Evolutionary conservation across 805 yeast genomes (phyloP).

Genomic region (Candida piceae): DNA sequence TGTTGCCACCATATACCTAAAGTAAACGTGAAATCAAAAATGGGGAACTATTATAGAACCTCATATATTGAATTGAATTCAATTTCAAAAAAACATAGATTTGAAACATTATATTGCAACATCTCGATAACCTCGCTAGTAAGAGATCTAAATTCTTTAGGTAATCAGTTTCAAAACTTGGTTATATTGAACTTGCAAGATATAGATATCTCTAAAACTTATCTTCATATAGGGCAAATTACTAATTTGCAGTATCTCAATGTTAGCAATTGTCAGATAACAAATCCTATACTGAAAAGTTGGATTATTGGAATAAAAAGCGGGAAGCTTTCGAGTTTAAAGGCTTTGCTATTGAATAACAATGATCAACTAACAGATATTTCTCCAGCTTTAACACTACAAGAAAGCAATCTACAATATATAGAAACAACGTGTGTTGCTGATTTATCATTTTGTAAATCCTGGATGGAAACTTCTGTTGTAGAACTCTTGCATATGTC

Average conservation of each 20-base stretch:
- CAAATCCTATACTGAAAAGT: conserved; percentile 16
- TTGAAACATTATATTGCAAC: conserved; percentile 32
- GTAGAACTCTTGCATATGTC: conserved; percentile 2
- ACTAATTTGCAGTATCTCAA: conserved; percentile 17
- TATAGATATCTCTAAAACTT: conserved; percentile 5
- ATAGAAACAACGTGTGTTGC: conserved; percentile 6
- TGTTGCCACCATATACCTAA: conserved; percentile 14
- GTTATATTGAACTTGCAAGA: conserved; percentile 17
- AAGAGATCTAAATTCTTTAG: conserved; percentile 5
- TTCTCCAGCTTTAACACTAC: conserved; percentile 2
- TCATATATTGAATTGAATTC: conserved; percentile 13
- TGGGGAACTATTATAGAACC: conserved; percentile 18
- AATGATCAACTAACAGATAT: conserved; percentile 8
- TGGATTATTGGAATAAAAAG: conserved; percentile 24
- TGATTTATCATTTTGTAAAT: neutral
- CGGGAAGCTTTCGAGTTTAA: conserved; percentile 21
- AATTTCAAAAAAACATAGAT: conserved; percentile 24
- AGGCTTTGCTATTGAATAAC: conserved; percentile 12
- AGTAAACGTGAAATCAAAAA: conserved; percentile 6
- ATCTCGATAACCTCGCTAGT: conserved; percentile 13
- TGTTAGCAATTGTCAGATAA: conserved; percentile 14
- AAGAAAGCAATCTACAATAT: conserved; percentile 9
- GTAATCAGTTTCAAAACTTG: conserved; percentile 7
- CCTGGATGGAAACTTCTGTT: conserved; percentile 4
- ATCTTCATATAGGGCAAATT: conserved; percentile 7